phyloP scores from a whole-genome alignment of 352 stramenopile genomes.

The Pythium oligandrum region DNA sequence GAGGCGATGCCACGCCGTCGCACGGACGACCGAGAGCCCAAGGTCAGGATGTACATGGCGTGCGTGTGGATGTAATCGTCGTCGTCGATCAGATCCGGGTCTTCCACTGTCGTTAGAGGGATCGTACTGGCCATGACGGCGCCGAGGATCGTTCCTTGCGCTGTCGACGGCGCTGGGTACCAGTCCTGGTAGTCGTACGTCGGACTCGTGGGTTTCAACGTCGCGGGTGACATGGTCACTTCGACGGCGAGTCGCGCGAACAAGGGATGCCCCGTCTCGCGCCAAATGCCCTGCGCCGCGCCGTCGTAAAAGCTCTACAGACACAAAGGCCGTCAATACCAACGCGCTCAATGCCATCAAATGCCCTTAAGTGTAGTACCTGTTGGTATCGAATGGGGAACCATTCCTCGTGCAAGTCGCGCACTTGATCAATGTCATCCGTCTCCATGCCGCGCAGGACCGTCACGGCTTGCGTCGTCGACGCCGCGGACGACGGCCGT shows the following conservation, averaged over 20 bases:
- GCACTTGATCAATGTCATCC: slow-evolving; percentile 87
- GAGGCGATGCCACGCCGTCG: slow-evolving; percentile 89
- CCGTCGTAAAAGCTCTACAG: slow-evolving; percentile 91
- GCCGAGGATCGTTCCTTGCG: slow-evolving; percentile 59
- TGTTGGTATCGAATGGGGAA: slow-evolving; percentile 97
- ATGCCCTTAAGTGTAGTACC: slow-evolving; percentile 6
- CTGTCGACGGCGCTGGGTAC: too few species aligned
- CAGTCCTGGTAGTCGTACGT: slow-evolving; percentile 1
- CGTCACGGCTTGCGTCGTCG: slow-evolving; percentile 33
- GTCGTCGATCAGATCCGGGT: slow-evolving; percentile 45
- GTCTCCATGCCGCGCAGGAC: slow-evolving; percentile 68
- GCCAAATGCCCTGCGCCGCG: slow-evolving; percentile 80
- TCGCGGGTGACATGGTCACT: slow-evolving; percentile 12
- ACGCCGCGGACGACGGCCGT: not conserved
- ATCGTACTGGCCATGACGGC: slow-evolving; percentile 89
- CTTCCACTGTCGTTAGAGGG: slow-evolving; percentile 66
- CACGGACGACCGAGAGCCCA: slow-evolving; percentile 85
- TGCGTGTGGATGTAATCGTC: slow-evolving; percentile 61
- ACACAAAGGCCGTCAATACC: not conserved
- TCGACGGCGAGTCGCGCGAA: slow-evolving; percentile 88
- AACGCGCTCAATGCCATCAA: too few species aligned
- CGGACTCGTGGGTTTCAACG: slow-evolving; percentile 12
- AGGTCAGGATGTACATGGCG: slow-evolving; percentile 97
- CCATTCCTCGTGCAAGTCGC: slow-evolving; percentile 93
- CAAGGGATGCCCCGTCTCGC: slow-evolving; percentile 81